A percentile compares a stretch with the other conserved stretches of the same genome.
Evolutionary conservation across 768 basidiomycete species (phyloP).

Genomic region (Mycena vitilis): DNA sequence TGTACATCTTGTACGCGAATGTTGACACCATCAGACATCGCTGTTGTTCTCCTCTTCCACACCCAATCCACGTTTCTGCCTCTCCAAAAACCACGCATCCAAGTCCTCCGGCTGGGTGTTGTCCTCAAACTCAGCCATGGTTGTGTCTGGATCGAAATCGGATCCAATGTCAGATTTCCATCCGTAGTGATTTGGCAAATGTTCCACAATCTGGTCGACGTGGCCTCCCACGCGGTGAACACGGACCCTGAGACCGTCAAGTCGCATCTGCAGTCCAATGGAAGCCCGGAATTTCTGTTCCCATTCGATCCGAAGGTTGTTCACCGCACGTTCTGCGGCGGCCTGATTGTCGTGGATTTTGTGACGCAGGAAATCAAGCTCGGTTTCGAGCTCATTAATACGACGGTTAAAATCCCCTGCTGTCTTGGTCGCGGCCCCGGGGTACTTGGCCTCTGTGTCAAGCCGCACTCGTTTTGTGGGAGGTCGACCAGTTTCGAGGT

Average conservation of each 20-base stretch:
- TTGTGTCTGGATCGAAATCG: background rate
- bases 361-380: too few relatives aligned
- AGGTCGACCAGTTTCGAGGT: background rate
- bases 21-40: too few relatives aligned
- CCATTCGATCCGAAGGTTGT: background rate
- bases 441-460: too few relatives aligned
- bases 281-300: background rate
- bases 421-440: too few relatives aligned
- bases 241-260: background rate
- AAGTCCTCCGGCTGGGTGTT: constrained; percentile 4
- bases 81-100: too few relatives aligned
- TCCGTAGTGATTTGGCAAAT: background rate
- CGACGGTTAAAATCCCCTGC: too few relatives aligned
- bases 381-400: too few relatives aligned
- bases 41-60: background rate
- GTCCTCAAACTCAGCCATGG: background rate
- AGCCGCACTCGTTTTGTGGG: too few relatives aligned
- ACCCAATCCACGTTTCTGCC: too few relatives aligned
- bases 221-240: background rate
- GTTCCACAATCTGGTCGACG: background rate
- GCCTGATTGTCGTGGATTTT: too few relatives aligned
- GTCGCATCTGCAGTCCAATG: background rate
- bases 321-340: too few relatives aligned
- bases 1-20: too few relatives aligned
- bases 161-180: background rate